Evolutionary conservation across 169 alveolate species (phyloP).

Genomic region (Plasmodium gallinaceum): DNA sequence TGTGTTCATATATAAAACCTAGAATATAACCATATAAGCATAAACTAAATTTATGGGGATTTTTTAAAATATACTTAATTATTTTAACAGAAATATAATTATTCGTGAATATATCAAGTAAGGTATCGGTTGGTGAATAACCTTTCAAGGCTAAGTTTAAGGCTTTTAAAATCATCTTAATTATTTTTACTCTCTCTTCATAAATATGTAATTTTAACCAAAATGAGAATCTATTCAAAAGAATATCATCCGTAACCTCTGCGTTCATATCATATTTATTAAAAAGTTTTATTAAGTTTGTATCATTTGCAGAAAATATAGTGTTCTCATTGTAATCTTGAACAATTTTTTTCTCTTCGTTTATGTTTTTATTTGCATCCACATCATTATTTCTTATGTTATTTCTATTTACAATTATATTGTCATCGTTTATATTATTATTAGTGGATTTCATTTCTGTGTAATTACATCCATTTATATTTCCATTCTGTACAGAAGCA

Average conservation of each 20-base stretch:
- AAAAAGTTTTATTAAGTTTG: conserved; percentile 9
- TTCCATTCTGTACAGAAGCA: background rate
- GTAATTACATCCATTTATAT: background rate
- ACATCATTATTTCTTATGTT: background rate
- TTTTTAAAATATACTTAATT: conserved; percentile 74
- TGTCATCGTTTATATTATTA: background rate
- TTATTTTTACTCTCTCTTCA: conserved; percentile 58
- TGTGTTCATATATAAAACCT: conserved; percentile 82
- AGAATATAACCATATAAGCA: conserved; percentile 82
- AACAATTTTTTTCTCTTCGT: background rate
- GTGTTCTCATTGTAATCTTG: background rate
- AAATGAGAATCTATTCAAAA: conserved; percentile 42
- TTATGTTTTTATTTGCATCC: background rate
- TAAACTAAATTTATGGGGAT: conserved; percentile 82
- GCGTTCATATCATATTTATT: conserved; percentile 34
- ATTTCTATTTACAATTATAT: background rate
- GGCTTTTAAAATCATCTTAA: conserved; percentile 63
- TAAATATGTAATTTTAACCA: conserved; percentile 65
- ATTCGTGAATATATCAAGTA: conserved; percentile 65
- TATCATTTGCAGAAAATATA: conserved; percentile 31
- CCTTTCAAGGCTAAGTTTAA: conserved; percentile 70
- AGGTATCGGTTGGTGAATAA: conserved; percentile 72
- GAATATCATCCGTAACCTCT: conserved; percentile 24
- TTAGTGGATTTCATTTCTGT: background rate
- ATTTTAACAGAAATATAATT: conserved; percentile 73